A percentile compares a stretch with the other conserved stretches of the same genome.
Evolutionary conservation across 2,329 filamentous ascomycete species (phyloP).

Genomic region (Cladophialophora bantiana): DNA sequence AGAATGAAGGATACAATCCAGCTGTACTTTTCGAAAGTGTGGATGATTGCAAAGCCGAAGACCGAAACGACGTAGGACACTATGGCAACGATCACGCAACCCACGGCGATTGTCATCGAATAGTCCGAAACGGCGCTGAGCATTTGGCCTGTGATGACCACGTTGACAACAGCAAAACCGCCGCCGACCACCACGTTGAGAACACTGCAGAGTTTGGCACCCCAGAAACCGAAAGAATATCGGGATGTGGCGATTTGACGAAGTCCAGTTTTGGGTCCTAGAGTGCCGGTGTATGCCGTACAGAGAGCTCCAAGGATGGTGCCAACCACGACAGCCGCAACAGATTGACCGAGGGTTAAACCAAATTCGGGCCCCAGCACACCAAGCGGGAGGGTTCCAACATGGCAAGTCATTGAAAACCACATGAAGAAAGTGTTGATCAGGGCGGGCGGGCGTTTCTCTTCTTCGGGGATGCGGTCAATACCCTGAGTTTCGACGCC

Average conservation of each 20-base stretch:
- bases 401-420: slow-evolving; percentile 54
- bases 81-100: slow-evolving; percentile 45
- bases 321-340: slow-evolving; percentile 50
- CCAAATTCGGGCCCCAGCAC: slow-evolving; percentile 59
- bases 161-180: slow-evolving; percentile 45
- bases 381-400: slow-evolving; percentile 49
- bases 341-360: slow-evolving; percentile 54
- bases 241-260: slow-evolving; percentile 43
- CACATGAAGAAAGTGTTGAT: slow-evolving; percentile 54
- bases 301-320: slow-evolving; percentile 52
- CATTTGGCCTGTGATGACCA: slow-evolving; percentile 46
- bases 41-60: slow-evolving; percentile 43
- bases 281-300: slow-evolving; percentile 51
- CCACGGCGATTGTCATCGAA: slow-evolving; percentile 43
- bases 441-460: slow-evolving; percentile 52
- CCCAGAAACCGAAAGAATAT: slow-evolving; percentile 45
- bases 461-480: slow-evolving; percentile 55
- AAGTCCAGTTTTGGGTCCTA: slow-evolving; percentile 51
- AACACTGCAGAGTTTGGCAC: slow-evolving; percentile 43
- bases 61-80: slow-evolving; percentile 43
- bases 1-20: slow-evolving; percentile 45
- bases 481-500: slow-evolving; percentile 58
- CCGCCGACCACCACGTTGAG: slow-evolving; percentile 43
- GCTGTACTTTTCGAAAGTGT: slow-evolving; percentile 44
- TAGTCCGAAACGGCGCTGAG: slow-evolving; percentile 47